These are phyloP conservation scores for Rhodotorula sp. DNA, from an alignment of 1,284 basidiomycete species.

Conservation along the genomic window DNA sequence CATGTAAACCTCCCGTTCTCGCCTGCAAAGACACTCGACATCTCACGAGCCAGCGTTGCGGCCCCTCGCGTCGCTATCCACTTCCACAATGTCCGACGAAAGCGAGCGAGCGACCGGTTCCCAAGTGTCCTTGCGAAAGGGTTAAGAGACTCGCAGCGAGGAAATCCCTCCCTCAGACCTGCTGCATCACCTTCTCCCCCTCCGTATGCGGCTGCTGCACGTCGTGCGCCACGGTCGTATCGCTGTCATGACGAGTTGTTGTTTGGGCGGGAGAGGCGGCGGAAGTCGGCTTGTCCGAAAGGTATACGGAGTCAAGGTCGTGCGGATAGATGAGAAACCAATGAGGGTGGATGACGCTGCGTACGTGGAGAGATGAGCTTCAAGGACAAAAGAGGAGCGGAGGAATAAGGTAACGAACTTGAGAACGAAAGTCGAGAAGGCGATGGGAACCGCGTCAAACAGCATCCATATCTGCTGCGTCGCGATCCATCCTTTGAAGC, in stretches of 20 bases:
- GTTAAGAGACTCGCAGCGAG: no score
- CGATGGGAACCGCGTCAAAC: constrained; percentile 23
- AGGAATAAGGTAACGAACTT: constrained; percentile 13
- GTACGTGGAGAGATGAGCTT: no score
- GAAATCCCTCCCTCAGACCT: no score
- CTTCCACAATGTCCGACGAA: neutral
- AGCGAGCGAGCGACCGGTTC: no score
- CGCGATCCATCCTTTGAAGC: constrained; percentile 22
- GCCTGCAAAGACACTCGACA: neutral
- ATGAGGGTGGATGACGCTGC: constrained; percentile 25
- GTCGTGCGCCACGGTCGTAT: neutral
- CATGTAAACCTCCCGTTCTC: no score
- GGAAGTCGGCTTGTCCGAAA: neutral
- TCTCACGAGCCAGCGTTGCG: neutral
- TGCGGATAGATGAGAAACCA: constrained; percentile 17
- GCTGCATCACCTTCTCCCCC: no score
- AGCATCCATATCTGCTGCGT: constrained; percentile 15
- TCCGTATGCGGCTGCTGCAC: neutral
- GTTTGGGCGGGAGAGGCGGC: neutral
- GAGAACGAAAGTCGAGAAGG: constrained; percentile 5
- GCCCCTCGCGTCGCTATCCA: neutral
- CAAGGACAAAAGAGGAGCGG: neutral
- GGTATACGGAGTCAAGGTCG: neutral
- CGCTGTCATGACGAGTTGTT: neutral
- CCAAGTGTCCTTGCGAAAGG: no score